Base-by-base conservation (phyloP, 768 basidiomycete species). In the Mycena olivaceomarginata region DNA sequence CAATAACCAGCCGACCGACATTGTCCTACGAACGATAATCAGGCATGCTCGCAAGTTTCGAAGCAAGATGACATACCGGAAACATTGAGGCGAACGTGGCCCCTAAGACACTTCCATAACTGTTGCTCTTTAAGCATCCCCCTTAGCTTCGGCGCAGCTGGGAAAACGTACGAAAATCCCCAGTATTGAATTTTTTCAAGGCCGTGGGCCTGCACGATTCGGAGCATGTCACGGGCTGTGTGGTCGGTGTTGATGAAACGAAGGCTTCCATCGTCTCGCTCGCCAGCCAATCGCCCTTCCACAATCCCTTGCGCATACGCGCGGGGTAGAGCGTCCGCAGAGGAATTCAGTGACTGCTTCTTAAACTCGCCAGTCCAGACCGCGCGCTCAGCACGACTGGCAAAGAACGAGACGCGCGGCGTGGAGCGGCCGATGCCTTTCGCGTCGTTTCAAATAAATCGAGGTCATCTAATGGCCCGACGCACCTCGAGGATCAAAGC, bases 401-500 rank as follows among this genome's bases (percentile, higher is more conserved):
- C 31, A 31, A 31, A 31, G 31, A 31, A 31, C 31, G 31, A 31
- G 31, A 31, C 31, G 3, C 31, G 31, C 31, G 31, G 31, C 31
- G 31, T 31, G 31, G 31, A 13, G 0, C 31, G 31, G 31, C 31
- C 31, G 31, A 31, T 31, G 31, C 31, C 31, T 31, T 31, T 31
- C 31, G 18, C 11, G 11, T 5, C 7, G n/a, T 40, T 62, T 39
- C n/a, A n/a, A 56, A 3, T 45, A 31, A 45, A n/a, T 48, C 46
- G 31, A 31, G 31, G 31, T 31, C 31, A 31, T 31, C 31, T 31
- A 31, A 31, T 31, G 31, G 31, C 31, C 31, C 31, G 41, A 77
- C 77, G 37, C 56, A 79, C 81, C 81, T 53, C 81, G 77, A 37
- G 81, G 81, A 75, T 82, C 81, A 39, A 82, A 80, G 9, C 31